Evolutionary conservation across 352 stramenopile genomes (phyloP), one percentile per base, ranked within the genome.

Genomic region (Stephanocyclus meneghinianus): DNA sequence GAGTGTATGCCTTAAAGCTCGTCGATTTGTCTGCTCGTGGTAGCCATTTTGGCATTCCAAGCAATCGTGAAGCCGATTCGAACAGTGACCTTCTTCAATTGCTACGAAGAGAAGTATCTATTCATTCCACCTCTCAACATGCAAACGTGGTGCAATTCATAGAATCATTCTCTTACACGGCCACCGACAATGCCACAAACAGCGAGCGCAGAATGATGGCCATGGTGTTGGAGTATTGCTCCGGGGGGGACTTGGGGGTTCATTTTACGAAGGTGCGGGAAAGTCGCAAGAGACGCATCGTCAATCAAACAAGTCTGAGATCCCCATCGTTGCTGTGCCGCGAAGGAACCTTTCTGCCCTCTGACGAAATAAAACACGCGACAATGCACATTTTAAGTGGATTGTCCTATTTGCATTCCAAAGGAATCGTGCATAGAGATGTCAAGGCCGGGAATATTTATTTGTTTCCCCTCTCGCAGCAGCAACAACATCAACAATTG

Each of bases 371-470:
- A 65, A 45, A 42, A 29, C 65, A 79, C 59, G 42, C 47, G 0
- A 32, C 67, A 37, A 69, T 40, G 11, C 32, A 74, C 11, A 44
- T 79, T 21, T 47, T 79, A 18, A 56, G 48, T 47, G 72, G 63
- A 35, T n/a, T 79, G 45, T 63, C 72, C 1, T 79, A 64, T 37
- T 56, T 79, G 8, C 72, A 79, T 56, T 63, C 55, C 1, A 15
- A 51, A 9, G 72, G 62, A 8, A 73, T 79, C 13, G 63, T 74
- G 10, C 72, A 79, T 68, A 47, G 72, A 42, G 72, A 79, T 55
- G 56, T 79, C 56, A 79, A 79, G 44, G 72, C 62, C 6, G 26
- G 63, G 15, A 81, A 81, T 53, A 57, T 81, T 8, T 76, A 76
- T 47, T 44, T 81, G 10, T 61, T 18, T 55, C 74, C 57, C 26